These are phyloP conservation scores for Eutypa lata DNA, from an alignment of 2,329 filamentous ascomycete species.

Conservation along the genomic window DNA sequence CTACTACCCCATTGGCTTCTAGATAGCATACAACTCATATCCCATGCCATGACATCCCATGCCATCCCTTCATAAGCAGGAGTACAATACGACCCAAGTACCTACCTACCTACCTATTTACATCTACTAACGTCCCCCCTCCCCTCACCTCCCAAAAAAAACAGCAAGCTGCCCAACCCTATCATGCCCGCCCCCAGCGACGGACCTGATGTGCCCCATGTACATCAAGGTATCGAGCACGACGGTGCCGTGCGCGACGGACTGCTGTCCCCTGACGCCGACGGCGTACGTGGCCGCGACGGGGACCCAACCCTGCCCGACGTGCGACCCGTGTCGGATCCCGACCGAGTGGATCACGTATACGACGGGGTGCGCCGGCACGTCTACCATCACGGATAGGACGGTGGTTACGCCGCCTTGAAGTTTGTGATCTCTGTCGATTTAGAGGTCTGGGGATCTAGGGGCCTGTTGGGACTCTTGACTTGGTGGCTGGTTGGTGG, in stretches of 20 bases:
- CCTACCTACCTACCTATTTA: too few species aligned
- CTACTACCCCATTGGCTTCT: too few species aligned
- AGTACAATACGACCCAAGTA: too few species aligned
- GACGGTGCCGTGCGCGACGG: slow-evolving; percentile 32
- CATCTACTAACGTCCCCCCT: neutral
- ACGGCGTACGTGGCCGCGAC: slow-evolving; percentile 16
- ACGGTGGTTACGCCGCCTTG: slow-evolving; percentile 3
- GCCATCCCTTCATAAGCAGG: too few species aligned
- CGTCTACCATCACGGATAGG: slow-evolving; percentile 15
- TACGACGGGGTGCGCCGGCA: slow-evolving; percentile 23
- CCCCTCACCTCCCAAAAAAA: neutral
- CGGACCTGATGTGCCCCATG: slow-evolving; percentile 25
- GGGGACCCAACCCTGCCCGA: slow-evolving; percentile 18
- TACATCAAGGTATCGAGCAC: slow-evolving; percentile 29
- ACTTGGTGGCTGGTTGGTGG: too few species aligned
- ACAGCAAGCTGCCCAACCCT: slow-evolving; percentile 22
- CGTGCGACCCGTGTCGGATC: slow-evolving; percentile 22
- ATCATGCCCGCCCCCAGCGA: slow-evolving; percentile 15
- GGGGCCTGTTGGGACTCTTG: too few species aligned
- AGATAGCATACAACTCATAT: too few species aligned
- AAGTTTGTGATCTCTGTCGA: neutral
- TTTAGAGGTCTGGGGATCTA: too few species aligned
- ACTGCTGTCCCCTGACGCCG: slow-evolving; percentile 36
- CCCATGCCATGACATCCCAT: too few species aligned
- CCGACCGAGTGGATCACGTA: slow-evolving; percentile 25